These are phyloP conservation scores for Nannochloropsis gaditana DNA, from an alignment of 108 stramenopile genomes.

Conservation along the genomic window DNA sequence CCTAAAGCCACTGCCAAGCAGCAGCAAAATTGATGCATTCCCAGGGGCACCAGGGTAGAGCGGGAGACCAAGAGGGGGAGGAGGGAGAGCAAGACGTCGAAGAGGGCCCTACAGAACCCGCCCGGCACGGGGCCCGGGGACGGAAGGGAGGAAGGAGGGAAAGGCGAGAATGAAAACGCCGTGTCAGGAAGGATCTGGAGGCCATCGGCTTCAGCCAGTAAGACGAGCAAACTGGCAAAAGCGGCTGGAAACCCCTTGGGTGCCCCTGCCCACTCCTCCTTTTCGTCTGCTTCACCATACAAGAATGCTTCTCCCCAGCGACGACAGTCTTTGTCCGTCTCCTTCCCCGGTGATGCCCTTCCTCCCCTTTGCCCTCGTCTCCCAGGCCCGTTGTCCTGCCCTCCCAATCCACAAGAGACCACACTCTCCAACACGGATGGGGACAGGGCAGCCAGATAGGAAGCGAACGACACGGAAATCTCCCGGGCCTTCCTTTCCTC, in stretches of 20 bases:
- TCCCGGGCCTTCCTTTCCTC: neutral
- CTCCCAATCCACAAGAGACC: neutral
- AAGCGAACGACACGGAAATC: neutral
- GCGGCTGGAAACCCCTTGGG: neutral
- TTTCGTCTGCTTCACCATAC: neutral
- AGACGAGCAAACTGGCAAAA: neutral
- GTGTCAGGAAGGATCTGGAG: neutral
- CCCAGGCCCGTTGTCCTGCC: neutral
- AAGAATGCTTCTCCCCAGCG: too few relatives aligned
- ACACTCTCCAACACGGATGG: neutral
- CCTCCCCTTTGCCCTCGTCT: too few relatives aligned
- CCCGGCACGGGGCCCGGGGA: neutral
- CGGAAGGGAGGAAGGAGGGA: neutral
- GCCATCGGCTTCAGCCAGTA: constrained; percentile 16
- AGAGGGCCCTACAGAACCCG: neutral
- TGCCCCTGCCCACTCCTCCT: neutral
- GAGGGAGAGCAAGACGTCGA: neutral
- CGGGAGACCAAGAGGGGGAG: neutral
- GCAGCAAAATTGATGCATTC: constrained; percentile 17
- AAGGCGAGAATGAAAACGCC: neutral
- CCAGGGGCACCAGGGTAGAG: neutral
- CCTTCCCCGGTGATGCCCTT: too few relatives aligned
- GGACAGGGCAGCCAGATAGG: neutral
- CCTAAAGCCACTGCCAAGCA: neutral
- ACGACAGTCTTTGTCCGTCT: too few relatives aligned